Conservation (phyloP, 495 filamentous ascomycete genomes). For the Penicillium silybi region DNA sequence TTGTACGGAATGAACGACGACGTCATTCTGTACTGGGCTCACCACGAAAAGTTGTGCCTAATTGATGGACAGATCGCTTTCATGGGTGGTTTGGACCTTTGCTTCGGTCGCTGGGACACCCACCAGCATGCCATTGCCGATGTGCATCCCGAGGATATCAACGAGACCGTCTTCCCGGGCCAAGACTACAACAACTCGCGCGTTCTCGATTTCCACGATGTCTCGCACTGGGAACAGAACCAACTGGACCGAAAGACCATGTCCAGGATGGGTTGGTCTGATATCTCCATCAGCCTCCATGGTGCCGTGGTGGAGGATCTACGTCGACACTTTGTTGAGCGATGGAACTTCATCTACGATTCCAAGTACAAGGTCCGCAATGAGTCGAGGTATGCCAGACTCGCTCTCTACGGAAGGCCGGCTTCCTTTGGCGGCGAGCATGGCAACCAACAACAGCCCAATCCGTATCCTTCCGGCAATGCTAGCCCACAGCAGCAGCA, state of each 20-base stretch:
- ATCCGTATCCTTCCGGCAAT: constrained; percentile 11
- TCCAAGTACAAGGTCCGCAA: constrained; percentile 73
- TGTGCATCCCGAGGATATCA: constrained; percentile 72
- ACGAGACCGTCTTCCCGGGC: constrained; percentile 75
- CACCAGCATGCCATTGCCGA: constrained; percentile 79
- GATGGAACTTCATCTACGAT: constrained; percentile 92
- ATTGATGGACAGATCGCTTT: constrained; percentile 79
- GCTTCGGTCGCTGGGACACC: constrained; percentile 63
- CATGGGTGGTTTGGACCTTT: constrained; percentile 72
- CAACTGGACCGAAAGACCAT: constrained; percentile 74
- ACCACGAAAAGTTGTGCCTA: constrained; percentile 90
- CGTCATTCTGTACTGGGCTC: constrained; percentile 88
- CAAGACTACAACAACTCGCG: constrained; percentile 96
- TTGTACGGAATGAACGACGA: constrained; percentile 80
- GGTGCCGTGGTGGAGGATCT: constrained; percentile 79
- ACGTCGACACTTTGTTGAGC: constrained; percentile 71
- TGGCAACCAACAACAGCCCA: constrained; percentile 18
- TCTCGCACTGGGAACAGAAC: constrained; percentile 79
- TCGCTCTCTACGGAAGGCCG: constrained; percentile 40
- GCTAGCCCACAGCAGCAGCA: constrained; percentile 9
- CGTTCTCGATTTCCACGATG: constrained; percentile 82
- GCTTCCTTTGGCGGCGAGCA: constrained; percentile 17
- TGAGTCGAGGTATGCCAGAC: constrained; percentile 54
- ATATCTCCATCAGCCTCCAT: constrained; percentile 76
- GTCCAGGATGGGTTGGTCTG: constrained; percentile 92